phyloP scores from a whole-genome alignment of 768 basidiomycete genomes.

The Dictyophora rubrovolvata region DNA sequence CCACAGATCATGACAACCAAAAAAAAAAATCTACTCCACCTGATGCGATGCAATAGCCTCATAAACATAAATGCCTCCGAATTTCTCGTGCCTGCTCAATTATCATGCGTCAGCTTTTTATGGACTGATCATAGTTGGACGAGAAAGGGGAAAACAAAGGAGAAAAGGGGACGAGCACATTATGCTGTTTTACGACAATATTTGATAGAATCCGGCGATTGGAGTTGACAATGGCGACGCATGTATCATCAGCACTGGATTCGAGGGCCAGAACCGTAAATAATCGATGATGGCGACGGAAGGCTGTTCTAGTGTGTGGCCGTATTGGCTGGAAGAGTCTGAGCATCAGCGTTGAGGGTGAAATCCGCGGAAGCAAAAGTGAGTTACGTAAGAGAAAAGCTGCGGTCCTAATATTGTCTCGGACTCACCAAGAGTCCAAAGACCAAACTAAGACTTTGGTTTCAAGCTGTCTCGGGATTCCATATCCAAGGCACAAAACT shows the following conservation, averaged over 20 bases:
- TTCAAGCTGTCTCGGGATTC: too few relatives aligned
- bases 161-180: slow-evolving; percentile 32
- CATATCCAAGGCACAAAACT: too few relatives aligned
- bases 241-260: slow-evolving; percentile 90
- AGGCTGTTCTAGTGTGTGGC: neutral
- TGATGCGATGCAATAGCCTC: slow-evolving; percentile 73
- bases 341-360: neutral
- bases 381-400: neutral
- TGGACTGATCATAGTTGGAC: neutral
- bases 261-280: slow-evolving; percentile 73
- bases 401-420: too few relatives aligned
- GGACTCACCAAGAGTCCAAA: too few relatives aligned
- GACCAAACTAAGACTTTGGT: too few relatives aligned
- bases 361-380: neutral
- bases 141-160: neutral
- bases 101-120: neutral
- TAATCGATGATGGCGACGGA: neutral
- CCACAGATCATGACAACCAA: neutral
- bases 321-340: neutral
- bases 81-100: slow-evolving; percentile 38
- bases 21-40: slow-evolving; percentile 15
- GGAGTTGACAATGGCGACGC: slow-evolving; percentile 76
- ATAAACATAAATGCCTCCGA: slow-evolving; percentile 72
- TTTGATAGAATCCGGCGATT: slow-evolving; percentile 65
- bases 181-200: slow-evolving; percentile 76